Evolutionary conservation across 306 rosid genomes (phyloP), one percentile per base, ranked within the genome.

Genomic region (Begonia loranthoides): DNA sequence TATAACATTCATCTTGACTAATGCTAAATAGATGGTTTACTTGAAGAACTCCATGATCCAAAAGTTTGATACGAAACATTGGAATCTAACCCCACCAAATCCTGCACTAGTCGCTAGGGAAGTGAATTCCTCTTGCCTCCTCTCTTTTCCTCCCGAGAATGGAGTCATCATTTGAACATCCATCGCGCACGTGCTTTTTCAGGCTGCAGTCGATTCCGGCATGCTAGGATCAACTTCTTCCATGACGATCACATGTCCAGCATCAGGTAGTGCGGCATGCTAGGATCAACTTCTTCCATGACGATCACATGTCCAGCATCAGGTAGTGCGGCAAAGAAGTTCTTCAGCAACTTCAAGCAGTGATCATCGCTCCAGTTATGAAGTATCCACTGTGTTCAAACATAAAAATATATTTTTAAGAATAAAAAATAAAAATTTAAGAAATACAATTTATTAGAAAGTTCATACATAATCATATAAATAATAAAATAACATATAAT

Each of bases 1-100:
- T 43, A 43, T 10, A 1, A 43, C 9, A 4, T 4, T 28, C 36
- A 28, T 28, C 36, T 7, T 8, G 36, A 28, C 36, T 1, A n/a
- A n/a, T n/a, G n/a, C n/a, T n/a, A n/a, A n/a, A n/a, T n/a, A n/a
- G n/a, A n/a, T n/a, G n/a, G n/a, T 10, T 49, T 58, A 54, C 69
- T 83, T 83, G 15, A 64, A 69, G 60, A 83, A 74, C 62, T 76
- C 84, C 70, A 83, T 76, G 21, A 79, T 43, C 76, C 79, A 74
- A 4, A 57, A 54, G 49, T 61, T 65, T n/a, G 50, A 51, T 1
- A 65, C 66, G 55, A 9, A 60, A n/a, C 78, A 66, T 9, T 54
- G 63, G 61, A 61, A 72, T 58, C 28, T 59, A 46, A 83, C 55
- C 46, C 77, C 74, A 1, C 63, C 51, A 51, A 80, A 80, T 12